A percentile compares a stretch with the other conserved stretches of the same genome.
Evolutionary conservation across 805 yeast genomes (phyloP).

Genomic region (Myxozyma melibiosi): DNA sequence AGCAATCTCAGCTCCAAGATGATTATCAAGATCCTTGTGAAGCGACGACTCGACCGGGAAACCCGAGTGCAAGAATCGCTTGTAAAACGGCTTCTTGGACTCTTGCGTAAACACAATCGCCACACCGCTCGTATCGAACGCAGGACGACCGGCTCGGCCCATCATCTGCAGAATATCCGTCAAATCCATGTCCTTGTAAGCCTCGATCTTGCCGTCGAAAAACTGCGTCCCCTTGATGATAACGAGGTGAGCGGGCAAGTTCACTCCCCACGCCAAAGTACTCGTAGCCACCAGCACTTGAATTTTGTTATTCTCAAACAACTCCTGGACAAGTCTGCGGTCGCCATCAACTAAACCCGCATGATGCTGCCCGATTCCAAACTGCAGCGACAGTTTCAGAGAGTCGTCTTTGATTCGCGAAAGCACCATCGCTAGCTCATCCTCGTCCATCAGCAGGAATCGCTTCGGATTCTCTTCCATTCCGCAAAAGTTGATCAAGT

Average conservation of each 20-base stretch:
- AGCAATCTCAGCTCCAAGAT: slow-evolving; percentile 78
- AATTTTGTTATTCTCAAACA: slow-evolving; percentile 69
- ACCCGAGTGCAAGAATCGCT: slow-evolving; percentile 75
- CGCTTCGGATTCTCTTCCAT: slow-evolving; percentile 75
- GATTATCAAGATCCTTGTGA: slow-evolving; percentile 76
- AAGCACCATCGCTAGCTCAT: slow-evolving; percentile 56
- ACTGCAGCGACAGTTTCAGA: slow-evolving; percentile 67
- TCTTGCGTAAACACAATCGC: slow-evolving; percentile 78
- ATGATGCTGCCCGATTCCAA: slow-evolving; percentile 81
- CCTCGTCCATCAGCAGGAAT: slow-evolving; percentile 66
- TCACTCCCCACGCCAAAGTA: slow-evolving; percentile 88
- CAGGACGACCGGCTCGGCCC: slow-evolving; percentile 86
- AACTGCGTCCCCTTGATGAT: slow-evolving; percentile 74
- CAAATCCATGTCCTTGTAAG: slow-evolving; percentile 76
- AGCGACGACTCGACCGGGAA: slow-evolving; percentile 82
- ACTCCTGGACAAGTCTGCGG: slow-evolving; percentile 66
- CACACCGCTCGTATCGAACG: slow-evolving; percentile 74
- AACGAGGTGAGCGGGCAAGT: slow-evolving; percentile 77
- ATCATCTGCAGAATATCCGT: slow-evolving; percentile 82
- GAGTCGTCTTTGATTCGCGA: slow-evolving; percentile 78
- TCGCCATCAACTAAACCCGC: slow-evolving; percentile 79
- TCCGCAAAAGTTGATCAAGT: slow-evolving; percentile 76
- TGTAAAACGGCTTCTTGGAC: slow-evolving; percentile 71
- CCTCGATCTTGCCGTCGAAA: slow-evolving; percentile 62
- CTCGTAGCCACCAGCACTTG: slow-evolving; percentile 78